Base-by-base conservation (phyloP, 257 asterid genomes). In the Salvia rosmarinus region DNA sequence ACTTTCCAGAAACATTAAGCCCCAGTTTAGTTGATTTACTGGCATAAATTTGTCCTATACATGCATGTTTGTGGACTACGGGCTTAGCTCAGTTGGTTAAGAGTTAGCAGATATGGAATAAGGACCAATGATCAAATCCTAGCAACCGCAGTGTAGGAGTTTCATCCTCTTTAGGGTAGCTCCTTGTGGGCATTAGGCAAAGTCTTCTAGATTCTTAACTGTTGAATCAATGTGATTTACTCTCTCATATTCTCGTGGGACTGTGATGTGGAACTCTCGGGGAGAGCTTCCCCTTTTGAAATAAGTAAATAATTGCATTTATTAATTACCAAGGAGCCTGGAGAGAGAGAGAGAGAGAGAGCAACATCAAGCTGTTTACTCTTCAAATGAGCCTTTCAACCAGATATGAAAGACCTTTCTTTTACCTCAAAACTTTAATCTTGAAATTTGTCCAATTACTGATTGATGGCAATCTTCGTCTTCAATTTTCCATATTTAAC, bases 401-500 rank as follows among this genome's bases (percentile, higher is more conserved):
- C 42, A 77, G 25, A 61, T 78, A 30, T 81, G 14, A 42, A 5
- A 42, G 16, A 68, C 50, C 25, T 20, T 34, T 12, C n/a, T 14
- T 55, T 46, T 44, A 0, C 35, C 44, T 66, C 1, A 43, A n/a
- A n/a, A 44, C 74, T 77, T 74, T 66, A 70, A 68, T 30, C 60
- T 8, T 67, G 9, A 17, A 61, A 16, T 37, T 56, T 68, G 47
- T 19, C 72, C 39, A 69, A 70, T 43, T 32, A 60, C 67, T 58
- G 30, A 61, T 34, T 58, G 54, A 40, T 50, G 39, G 67, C 77
- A 70, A 68, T 72, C 79, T 79, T 77, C 82, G 56, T 30, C 71
- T 25, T 78, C 72, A 83, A 81, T 75, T 75, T 70, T 81, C 55
- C 73, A 68, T 43, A 65, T 76, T 1, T 32, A 46, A 72, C 58